A percentile compares a stretch with the other conserved stretches of the same genome.
These are phyloP conservation scores for Orbilia ellipsospora DNA, from an alignment of 2,329 filamentous ascomycete species.

Conservation along the genomic window DNA sequence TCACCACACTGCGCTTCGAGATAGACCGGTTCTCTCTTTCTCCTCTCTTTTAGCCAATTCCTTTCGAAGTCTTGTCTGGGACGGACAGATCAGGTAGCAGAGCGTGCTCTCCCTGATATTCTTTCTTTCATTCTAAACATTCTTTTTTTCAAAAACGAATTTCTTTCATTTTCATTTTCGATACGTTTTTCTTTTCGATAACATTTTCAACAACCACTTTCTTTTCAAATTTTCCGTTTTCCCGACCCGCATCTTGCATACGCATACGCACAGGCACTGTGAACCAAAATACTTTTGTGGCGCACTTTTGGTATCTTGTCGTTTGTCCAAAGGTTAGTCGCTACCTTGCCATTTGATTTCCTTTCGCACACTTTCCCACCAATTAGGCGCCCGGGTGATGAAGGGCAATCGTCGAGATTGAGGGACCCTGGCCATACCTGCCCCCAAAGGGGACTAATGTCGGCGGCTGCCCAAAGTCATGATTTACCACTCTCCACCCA, in stretches of 20 bases:
- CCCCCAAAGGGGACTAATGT: constrained; percentile 45
- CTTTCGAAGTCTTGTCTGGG: constrained; percentile 54
- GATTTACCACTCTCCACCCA: constrained; percentile 32
- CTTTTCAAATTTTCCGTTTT: constrained; percentile 26
- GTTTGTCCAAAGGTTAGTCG: constrained; percentile 41
- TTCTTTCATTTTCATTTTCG: constrained; percentile 18
- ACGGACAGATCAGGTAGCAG: constrained; percentile 55
- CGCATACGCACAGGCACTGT: constrained; percentile 2
- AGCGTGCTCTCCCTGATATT: constrained; percentile 56
- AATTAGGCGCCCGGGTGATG: constrained; percentile 41
- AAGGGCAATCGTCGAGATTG: constrained; percentile 12
- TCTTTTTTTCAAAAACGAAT: constrained; percentile 48
- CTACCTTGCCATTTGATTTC: neutral
- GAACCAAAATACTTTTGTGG: constrained; percentile 31
- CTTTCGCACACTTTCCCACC: constrained; percentile 30
- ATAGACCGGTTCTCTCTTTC: constrained; percentile 51
- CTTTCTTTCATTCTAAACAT: constrained; percentile 56
- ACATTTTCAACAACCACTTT: constrained; percentile 9
- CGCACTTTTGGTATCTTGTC: constrained; percentile 37
- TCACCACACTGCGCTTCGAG: constrained; percentile 44
- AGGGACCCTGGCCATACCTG: constrained; percentile 5
- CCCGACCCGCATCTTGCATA: constrained; percentile 42
- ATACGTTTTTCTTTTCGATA: constrained; percentile 25
- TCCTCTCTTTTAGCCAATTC: constrained; percentile 52
- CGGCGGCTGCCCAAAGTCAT: constrained; percentile 51